These are phyloP conservation scores for Triticum dicoccoides DNA, from an alignment of 176 grass and related monocot genomes.

Conservation along the genomic window DNA sequence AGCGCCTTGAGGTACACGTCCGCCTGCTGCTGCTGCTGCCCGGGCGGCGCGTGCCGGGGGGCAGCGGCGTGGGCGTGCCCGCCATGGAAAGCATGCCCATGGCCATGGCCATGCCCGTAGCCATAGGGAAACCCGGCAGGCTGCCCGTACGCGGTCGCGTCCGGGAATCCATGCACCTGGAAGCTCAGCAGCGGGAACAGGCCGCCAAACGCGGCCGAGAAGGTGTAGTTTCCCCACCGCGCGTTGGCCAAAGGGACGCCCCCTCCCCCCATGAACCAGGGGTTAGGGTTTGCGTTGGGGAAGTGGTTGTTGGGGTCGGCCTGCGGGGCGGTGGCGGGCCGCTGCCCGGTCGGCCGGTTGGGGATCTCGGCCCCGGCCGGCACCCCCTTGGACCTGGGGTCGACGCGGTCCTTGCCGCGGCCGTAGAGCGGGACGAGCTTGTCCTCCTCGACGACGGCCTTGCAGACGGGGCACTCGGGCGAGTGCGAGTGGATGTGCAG, in stretches of 20 bases:
- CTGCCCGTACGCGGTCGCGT: conserved; percentile 65
- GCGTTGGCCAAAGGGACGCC: conserved; percentile 43
- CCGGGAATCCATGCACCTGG: conserved; percentile 77
- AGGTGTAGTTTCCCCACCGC: conserved; percentile 75
- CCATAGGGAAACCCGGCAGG: conserved; percentile 65
- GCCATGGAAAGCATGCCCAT: conserved; percentile 63
- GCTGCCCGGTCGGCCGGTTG: conserved; percentile 60
- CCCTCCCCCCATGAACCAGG: conserved; percentile 58
- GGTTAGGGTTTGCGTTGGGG: conserved; percentile 46
- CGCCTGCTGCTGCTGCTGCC: conserved; percentile 79
- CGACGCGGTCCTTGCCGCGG: conserved; percentile 70
- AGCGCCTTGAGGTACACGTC: conserved; percentile 81
- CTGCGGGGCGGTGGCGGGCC: conserved; percentile 58
- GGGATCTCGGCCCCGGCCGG: conserved; percentile 57
- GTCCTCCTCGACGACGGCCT: conserved; percentile 72
- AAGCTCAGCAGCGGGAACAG: conserved; percentile 85
- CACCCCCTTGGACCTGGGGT: conserved; percentile 61
- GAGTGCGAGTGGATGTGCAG: conserved; percentile 68
- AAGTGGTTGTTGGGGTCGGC: conserved; percentile 53
- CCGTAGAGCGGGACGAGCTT: conserved; percentile 81
- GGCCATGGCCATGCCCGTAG: conserved; percentile 46
- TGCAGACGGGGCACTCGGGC: conserved; percentile 85
- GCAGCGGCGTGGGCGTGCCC: conserved; percentile 42
- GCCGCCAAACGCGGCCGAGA: conserved; percentile 67
- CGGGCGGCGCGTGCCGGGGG: conserved; percentile 38